These are phyloP conservation scores for Pilatotrama ljubarskyi DNA, from an alignment of 768 basidiomycete genomes.

Conservation along the genomic window DNA sequence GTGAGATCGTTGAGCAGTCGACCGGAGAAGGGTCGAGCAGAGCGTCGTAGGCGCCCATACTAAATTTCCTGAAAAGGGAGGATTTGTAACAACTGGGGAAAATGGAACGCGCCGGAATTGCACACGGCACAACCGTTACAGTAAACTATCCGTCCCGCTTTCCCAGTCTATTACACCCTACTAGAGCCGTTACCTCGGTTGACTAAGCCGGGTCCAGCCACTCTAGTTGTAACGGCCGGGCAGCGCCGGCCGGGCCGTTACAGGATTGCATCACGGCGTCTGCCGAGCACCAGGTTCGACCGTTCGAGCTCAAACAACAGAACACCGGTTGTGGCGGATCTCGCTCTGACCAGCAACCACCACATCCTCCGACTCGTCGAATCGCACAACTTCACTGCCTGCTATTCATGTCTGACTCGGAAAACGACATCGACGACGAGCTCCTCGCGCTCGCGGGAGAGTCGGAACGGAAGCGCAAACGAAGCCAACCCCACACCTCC, in stretches of 20 bases:
- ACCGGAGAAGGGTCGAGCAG: not conserved
- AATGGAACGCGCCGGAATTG: no score
- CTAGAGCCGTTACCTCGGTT: no score
- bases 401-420: conserved; percentile 48
- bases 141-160: no score
- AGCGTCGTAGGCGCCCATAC: not conserved
- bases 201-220: no score
- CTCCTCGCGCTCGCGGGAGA: conserved; percentile 81
- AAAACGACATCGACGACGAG: conserved; percentile 62
- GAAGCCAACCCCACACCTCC: conserved; percentile 48
- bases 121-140: no score
- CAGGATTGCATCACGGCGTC: conserved; percentile 3
- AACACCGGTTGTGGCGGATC: no score
- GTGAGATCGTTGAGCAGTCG: not conserved
- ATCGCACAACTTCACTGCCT: conserved; percentile 10
- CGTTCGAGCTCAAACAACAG: not conserved
- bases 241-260: no score
- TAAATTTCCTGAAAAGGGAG: conserved; percentile 9
- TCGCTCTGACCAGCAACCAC: not conserved
- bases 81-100: no score
- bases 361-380: not conserved
- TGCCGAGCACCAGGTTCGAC: not conserved
- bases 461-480: conserved; percentile 63
- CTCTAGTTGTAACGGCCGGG: no score
- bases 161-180: no score